Base-by-base conservation (phyloP, 1,139 yeast genomes). In the Diutina siamensis region DNA sequence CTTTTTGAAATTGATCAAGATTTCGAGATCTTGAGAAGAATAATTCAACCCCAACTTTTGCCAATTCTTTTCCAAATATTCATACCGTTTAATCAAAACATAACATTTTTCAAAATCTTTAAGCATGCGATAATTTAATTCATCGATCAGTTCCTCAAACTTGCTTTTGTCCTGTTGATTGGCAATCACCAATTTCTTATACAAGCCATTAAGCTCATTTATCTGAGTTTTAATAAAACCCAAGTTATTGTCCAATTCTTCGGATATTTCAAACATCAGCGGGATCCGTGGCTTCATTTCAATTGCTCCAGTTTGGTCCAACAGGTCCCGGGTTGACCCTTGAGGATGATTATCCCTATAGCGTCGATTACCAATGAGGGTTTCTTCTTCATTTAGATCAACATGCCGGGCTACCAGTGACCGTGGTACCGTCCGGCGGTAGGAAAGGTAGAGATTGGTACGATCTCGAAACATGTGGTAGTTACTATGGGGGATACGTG, bases 171-270 rank as follows among this genome's bases (percentile, higher is more conserved):
- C 97, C 52, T 76, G 80, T 57, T 88, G 85, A 36, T 92, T 92
- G 2, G 96, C 95, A 44, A 92, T 73, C 27, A 92, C 71, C 53
- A 89, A 83, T 61, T 82, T 83, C 59, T 84, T 82, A 60, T 94
- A 94, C 44, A 87, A 61, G 33, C 74, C 71, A 47, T 79, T 81
- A 54, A 92, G 68, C 49, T 72, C 75, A 49, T 70, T 67, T 51
- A 81, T 72, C 55, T 79, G 65, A 38, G 56, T 52, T 48, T 73
- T 71, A 47, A 83, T 72, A 19, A 66, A 66, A 1, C 53, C 60
- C 40, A 89, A 62, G 48, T 75, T 65, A 31, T 68, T 75, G 58
- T 88, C 95, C 9, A 92, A 76, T 48, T 83, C 87, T 44, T 73
- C 71, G 5, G 88, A 75, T 25, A 84, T 71, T 50, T 85, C 94